Conservation (phyloP, 2,329 filamentous ascomycete genomes). For the Diplocarpon mali region DNA sequence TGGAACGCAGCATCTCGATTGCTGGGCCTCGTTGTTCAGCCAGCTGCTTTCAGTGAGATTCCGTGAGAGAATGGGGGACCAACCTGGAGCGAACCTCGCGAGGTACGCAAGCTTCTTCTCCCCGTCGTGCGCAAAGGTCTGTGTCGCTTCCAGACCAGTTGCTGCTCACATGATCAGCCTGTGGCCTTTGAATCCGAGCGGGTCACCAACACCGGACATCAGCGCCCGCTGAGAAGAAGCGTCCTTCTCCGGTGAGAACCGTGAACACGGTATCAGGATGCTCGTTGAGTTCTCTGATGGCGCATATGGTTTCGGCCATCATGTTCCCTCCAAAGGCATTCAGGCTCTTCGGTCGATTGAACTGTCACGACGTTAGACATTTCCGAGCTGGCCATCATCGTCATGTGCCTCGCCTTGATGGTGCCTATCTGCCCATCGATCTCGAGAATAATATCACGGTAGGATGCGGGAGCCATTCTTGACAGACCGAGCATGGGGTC, state of each 20-base stretch:
- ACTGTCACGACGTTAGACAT: slow-evolving; percentile 32
- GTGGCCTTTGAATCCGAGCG: not conserved
- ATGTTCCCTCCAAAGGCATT: slow-evolving; percentile 38
- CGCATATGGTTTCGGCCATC: slow-evolving; percentile 32
- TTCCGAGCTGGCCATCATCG: too few relatives aligned
- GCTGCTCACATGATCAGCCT: not conserved
- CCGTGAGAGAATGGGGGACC: not conserved
- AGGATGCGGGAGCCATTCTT: slow-evolving; percentile 13
- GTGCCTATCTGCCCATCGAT: slow-evolving; percentile 34
- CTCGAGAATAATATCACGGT: slow-evolving; percentile 33
- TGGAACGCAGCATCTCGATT: slow-evolving; percentile 32
- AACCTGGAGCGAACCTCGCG: slow-evolving; percentile 14
- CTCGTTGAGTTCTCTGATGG: slow-evolving; percentile 34
- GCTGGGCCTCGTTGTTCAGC: slow-evolving; percentile 10
- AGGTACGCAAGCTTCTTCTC: slow-evolving; percentile 23
- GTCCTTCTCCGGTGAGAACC: slow-evolving; percentile 37
- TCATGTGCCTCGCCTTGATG: slow-evolving; percentile 29
- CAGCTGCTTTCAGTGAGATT: too few relatives aligned
- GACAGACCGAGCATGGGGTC: too few relatives aligned
- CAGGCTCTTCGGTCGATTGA: slow-evolving; percentile 37
- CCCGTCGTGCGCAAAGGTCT: slow-evolving; percentile 12
- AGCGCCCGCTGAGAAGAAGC: slow-evolving; percentile 39
- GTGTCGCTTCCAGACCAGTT: slow-evolving; percentile 6
- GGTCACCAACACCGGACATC: slow-evolving; percentile 32
- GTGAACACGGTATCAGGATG: slow-evolving; percentile 39